phyloP scores from a whole-genome alignment of 371 early-diverging fungal genomes.

The Blastocladiella emersonii region DNA sequence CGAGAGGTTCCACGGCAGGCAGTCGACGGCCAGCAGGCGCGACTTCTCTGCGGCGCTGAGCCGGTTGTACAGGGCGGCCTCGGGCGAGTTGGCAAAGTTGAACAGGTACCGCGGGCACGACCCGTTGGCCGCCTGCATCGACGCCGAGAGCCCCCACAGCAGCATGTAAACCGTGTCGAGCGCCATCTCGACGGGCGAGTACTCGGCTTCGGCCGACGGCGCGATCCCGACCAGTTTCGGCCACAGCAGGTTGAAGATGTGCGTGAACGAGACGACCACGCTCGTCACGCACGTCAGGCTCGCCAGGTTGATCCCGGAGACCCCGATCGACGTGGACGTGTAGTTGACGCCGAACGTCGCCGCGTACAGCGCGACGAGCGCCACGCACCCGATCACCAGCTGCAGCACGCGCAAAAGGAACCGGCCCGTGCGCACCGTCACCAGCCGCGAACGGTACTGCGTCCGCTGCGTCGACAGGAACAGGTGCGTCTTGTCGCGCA shows the following conservation, averaged over 20 bases:
- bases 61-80: background rate
- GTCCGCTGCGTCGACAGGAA: background rate
- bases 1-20: constrained; percentile 20
- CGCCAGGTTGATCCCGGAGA: constrained; percentile 3
- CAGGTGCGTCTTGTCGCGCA: constrained; percentile 2
- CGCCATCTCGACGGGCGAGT: background rate
- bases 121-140: background rate
- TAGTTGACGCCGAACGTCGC: constrained; percentile 3
- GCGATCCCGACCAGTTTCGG: background rate
- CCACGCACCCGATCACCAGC: background rate
- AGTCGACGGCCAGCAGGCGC: background rate
- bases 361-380: background rate
- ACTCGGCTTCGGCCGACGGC: background rate
- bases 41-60: background rate
- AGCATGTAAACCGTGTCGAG: background rate
- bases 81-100: background rate
- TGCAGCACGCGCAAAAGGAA: background rate
- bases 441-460: background rate
- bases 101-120: background rate
- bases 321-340: constrained; percentile 1
- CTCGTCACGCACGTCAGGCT: background rate
- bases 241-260: background rate
- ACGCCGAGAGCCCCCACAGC: background rate
- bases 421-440: background rate
- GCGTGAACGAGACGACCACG: background rate